Conservation (phyloP, 345 rosid species). For the Arabis hirsuta region DNA sequence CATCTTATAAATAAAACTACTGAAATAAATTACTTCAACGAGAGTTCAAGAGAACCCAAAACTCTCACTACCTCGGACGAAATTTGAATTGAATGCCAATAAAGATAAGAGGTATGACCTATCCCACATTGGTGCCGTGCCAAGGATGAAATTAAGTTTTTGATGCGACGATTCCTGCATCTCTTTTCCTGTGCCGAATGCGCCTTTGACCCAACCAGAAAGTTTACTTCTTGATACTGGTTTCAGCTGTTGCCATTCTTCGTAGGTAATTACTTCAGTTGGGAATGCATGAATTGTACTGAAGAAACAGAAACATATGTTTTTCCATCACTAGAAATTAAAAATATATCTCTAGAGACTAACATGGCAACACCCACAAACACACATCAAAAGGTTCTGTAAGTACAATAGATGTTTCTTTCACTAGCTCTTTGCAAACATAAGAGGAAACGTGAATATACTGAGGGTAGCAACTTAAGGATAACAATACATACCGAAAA, state of each 20-base stretch:
- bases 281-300: slow-evolving; percentile 69
- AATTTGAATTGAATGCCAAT: slow-evolving; percentile 10
- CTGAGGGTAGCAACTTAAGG: slow-evolving; percentile 1
- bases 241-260: slow-evolving; percentile 73
- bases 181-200: slow-evolving; percentile 75
- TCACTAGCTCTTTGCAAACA: background rate
- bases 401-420: background rate
- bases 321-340: background rate
- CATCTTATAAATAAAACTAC: background rate
- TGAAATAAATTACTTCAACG: background rate
- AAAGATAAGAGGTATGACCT: slow-evolving; percentile 61
- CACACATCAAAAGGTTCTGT: background rate
- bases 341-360: background rate
- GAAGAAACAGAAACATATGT: slow-evolving; percentile 31
- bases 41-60: slow-evolving; percentile 1
- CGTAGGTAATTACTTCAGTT: slow-evolving; percentile 72
- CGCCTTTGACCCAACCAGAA: slow-evolving; percentile 85
- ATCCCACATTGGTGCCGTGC: slow-evolving; percentile 95
- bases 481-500: slow-evolving; percentile 57
- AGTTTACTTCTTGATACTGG: slow-evolving; percentile 58
- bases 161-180: slow-evolving; percentile 75
- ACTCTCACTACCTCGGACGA: background rate
- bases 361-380: background rate
- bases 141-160: slow-evolving; percentile 69
- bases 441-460: background rate